phyloP scores from a whole-genome alignment of 1,139 yeast species.

The Yamadazyma pseudoaaseri region DNA sequence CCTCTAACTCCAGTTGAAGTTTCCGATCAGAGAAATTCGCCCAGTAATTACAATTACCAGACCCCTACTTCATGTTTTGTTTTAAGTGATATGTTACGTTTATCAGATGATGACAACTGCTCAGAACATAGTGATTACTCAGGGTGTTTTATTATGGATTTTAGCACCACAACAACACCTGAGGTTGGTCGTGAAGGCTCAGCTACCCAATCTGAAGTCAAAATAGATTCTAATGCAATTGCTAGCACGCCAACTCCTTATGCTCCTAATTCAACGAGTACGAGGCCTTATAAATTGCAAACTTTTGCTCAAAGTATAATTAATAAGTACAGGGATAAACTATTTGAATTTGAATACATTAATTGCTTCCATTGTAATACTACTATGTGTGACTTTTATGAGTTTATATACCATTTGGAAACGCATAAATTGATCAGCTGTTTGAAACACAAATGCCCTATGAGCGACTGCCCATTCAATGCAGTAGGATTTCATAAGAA shows the following conservation, averaged over 20 bases:
- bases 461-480: conserved; percentile 58
- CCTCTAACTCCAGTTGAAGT: conserved; percentile 7
- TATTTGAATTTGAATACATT: neutral
- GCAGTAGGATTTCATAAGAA: conserved; percentile 56
- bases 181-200: neutral
- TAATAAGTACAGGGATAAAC: neutral
- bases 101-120: neutral
- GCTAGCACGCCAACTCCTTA: neutral
- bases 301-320: conserved; percentile 2
- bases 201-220: neutral
- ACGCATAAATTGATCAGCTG: conserved; percentile 8
- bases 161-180: neutral
- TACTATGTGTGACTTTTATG: conserved; percentile 4
- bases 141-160: neutral
- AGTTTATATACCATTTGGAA: conserved; percentile 12
- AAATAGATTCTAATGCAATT: neutral
- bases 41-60: neutral
- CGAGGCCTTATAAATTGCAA: neutral
- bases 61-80: neutral
- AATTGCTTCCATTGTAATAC: conserved; percentile 12
- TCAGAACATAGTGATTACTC: neutral
- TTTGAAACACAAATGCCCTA: conserved; percentile 38
- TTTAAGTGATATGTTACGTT: neutral
- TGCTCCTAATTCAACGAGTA: neutral
- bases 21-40: neutral